Evolutionary conservation across 768 basidiomycete species (phyloP).

Genomic region (Naematelia aurantialba): DNA sequence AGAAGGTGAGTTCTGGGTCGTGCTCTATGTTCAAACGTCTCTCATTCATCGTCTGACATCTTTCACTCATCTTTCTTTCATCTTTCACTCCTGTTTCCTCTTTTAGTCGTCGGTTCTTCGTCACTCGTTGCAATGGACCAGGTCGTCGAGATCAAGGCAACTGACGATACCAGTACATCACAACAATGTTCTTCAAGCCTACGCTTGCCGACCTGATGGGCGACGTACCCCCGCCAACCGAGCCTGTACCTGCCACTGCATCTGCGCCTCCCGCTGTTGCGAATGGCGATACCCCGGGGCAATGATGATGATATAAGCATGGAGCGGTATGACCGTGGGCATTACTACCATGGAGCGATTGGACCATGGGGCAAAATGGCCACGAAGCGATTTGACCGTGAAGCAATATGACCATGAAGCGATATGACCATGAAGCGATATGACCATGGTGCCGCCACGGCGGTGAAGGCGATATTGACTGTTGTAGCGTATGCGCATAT

Average conservation of each 20-base stretch:
- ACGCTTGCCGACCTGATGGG: conserved; percentile 22
- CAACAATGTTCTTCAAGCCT: conserved; percentile 78
- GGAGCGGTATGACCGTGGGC: background rate
- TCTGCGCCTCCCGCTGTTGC: background rate
- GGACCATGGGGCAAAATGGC: background rate
- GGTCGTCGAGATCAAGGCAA: background rate
- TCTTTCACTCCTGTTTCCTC: background rate
- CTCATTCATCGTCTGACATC: background rate
- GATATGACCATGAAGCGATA: background rate
- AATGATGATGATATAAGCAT: background rate
- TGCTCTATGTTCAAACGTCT: background rate
- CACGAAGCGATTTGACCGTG: background rate
- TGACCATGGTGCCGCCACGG: too few relatives aligned
- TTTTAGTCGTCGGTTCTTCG: background rate
- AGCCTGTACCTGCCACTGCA: background rate
- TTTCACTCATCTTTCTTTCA: conserved; percentile 5
- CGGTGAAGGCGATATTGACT: background rate
- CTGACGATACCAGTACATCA: conserved; percentile 62
- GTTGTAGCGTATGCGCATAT: background rate
- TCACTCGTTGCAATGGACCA: background rate
- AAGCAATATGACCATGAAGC: background rate
- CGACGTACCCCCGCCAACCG: background rate
- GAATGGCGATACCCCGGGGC: background rate
- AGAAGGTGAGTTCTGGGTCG: conserved; percentile 64
- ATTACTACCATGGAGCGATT: background rate